Conservation (phyloP, 2,329 filamentous ascomycete species). For the Penicillium brevicompactum region DNA sequence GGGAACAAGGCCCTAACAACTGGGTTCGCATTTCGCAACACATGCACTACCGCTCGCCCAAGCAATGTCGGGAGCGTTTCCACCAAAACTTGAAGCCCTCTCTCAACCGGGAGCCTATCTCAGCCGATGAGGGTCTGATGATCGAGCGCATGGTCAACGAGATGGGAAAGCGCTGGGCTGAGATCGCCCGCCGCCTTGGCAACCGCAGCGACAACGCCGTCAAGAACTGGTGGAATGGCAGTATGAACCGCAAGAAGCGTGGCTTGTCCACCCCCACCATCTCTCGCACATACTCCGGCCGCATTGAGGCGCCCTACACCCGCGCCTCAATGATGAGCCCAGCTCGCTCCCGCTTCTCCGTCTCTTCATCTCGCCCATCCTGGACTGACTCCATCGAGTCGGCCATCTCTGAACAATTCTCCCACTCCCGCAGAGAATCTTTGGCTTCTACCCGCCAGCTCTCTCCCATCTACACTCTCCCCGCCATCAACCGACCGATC, state of each 20-base stretch:
- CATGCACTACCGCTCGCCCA: conserved; percentile 78
- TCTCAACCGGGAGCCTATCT: conserved; percentile 74
- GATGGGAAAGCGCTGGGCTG: conserved; percentile 87
- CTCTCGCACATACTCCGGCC: conserved; percentile 39
- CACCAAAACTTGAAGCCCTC: conserved; percentile 87
- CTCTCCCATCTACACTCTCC: conserved; percentile 42
- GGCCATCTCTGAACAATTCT: conserved; percentile 15
- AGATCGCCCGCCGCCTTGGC: conserved; percentile 79
- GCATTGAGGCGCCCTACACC: conserved; percentile 43
- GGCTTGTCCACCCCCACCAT: conserved; percentile 39
- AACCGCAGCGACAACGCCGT: conserved; percentile 93
- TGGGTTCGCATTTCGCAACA: conserved; percentile 84
- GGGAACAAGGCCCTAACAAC: conserved; percentile 73
- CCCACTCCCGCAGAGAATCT: conserved; percentile 27
- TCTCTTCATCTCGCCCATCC: conserved; percentile 25
- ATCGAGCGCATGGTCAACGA: conserved; percentile 78
- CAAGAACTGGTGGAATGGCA: conserved; percentile 98
- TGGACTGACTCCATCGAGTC: conserved; percentile 24
- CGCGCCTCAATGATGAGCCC: conserved; percentile 35
- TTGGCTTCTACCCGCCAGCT: conserved; percentile 32
- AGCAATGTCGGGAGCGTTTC: conserved; percentile 92
- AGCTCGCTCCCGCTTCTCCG: conserved; percentile 31
- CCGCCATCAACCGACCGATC: conserved; percentile 40
- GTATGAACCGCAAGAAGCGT: conserved; percentile 75
- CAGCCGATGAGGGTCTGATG: conserved; percentile 66